Percentiles rank a stretch among this genome's conserved stretches.
These are phyloP conservation scores for Eucalyptus leucophloia DNA, from an alignment of 345 rosid species.

Conservation along the genomic window DNA sequence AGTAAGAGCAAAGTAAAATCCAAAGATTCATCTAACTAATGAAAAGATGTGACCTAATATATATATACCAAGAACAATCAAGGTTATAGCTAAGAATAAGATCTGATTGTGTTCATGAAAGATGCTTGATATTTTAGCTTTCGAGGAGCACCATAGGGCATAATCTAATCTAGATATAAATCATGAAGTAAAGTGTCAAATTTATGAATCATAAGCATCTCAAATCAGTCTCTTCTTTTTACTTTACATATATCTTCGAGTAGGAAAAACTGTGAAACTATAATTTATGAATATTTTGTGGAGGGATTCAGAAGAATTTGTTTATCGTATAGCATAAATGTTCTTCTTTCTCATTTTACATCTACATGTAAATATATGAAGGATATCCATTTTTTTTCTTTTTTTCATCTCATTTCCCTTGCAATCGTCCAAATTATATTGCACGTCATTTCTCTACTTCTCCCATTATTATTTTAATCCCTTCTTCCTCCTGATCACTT, in stretches of 20 bases:
- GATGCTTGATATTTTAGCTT: neutral
- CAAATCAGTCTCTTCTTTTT: neutral
- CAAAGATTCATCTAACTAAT: neutral
- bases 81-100: neutral
- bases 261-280: accelerated
- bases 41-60: neutral
- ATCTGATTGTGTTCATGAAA: neutral
- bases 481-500: neutral
- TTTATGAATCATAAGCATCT: neutral
- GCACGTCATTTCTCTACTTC: neutral
- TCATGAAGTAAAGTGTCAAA: neutral
- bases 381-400: neutral
- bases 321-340: neutral
- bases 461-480: neutral
- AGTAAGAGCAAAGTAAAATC: neutral
- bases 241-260: accelerated
- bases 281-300: neutral
- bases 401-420: neutral
- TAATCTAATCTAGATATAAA: neutral
- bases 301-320: neutral
- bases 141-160: neutral
- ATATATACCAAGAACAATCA: neutral
- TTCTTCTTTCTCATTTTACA: neutral
- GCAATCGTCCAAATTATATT: neutral
- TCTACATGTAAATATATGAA: neutral